A percentile compares a stretch with the other conserved stretches of the same genome.
These are phyloP conservation scores for Zopfochytrium polystomum DNA, from an alignment of 371 early-diverging fungal species.

Conservation along the genomic window DNA sequence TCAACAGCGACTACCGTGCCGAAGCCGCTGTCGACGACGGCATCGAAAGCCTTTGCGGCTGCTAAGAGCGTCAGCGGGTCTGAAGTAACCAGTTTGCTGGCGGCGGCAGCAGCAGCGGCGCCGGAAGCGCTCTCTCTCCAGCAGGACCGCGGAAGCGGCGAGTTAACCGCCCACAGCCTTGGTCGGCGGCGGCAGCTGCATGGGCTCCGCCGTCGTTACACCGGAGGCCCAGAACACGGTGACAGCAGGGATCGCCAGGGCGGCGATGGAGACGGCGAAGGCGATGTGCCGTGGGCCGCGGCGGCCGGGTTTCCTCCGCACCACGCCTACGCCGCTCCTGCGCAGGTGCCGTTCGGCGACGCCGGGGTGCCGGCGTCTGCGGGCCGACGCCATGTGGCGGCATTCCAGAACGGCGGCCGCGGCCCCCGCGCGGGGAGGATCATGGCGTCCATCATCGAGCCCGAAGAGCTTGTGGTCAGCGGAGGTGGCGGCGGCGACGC, in stretches of 20 bases:
- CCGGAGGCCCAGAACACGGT: neutral
- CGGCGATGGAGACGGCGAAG: neutral
- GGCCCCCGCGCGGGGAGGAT: neutral
- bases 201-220: no score
- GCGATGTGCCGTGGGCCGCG: neutral
- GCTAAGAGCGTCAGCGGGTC: no score
- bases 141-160: no score
- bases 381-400: neutral
- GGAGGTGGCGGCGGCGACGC: neutral
- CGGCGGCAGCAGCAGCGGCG: no score
- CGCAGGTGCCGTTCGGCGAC: neutral
- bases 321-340: neutral
- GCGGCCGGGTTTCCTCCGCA: neutral
- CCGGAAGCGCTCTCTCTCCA: no score
- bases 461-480: neutral
- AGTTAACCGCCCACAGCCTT: no score
- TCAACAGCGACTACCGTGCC: neutral
- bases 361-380: neutral
- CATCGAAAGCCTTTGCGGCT: no score
- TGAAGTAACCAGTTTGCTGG: no score
- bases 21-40: neutral
- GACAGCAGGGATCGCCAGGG: constrained; percentile 4
- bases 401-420: neutral
- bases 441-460: neutral
- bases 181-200: no score